Percentiles rank a stretch among this genome's conserved stretches.
Conservation (phyloP, 1,139 yeast species). For the Suhomyces bokatorum region DNA sequence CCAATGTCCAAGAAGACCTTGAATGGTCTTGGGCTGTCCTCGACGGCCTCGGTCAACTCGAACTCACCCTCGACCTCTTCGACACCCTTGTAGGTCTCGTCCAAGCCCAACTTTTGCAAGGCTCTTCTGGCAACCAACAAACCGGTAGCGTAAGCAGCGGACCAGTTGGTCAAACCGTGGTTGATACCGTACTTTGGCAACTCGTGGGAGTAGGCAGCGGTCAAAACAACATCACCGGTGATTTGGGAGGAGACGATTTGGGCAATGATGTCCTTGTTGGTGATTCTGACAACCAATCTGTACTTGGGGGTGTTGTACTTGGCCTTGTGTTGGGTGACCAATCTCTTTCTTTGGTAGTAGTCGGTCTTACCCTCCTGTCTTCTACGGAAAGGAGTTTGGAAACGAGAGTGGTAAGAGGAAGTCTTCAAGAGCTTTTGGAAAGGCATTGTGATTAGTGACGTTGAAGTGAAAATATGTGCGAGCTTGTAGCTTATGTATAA, state of each 20-base stretch:
- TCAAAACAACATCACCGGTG: conserved; percentile 93
- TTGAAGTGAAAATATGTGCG: neutral
- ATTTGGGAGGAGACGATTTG: conserved; percentile 96
- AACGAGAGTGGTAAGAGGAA: conserved; percentile 98
- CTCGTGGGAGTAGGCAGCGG: conserved; percentile 99
- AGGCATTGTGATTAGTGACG: conserved; percentile 53
- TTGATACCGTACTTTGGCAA: conserved; percentile 96
- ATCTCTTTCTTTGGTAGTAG: conserved; percentile 99
- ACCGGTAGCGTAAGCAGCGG: conserved; percentile 99
- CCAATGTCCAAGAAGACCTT: conserved; percentile 99
- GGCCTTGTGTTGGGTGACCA: conserved; percentile 99
- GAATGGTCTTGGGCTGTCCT: conserved; percentile 99
- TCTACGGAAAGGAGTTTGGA: conserved; percentile 99
- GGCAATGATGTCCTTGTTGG: conserved; percentile 99
- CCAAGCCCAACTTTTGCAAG: conserved; percentile 95
- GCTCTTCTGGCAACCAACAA: conserved; percentile 99
- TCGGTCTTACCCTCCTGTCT: conserved; percentile 99
- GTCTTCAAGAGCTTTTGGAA: conserved; percentile 73
- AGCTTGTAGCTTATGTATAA: conserved; percentile 4
- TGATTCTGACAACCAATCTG: conserved; percentile 99
- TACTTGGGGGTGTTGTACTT: conserved; percentile 99
- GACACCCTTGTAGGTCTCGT: conserved; percentile 97
- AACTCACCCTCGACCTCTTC: conserved; percentile 99
- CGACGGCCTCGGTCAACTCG: conserved; percentile 97
- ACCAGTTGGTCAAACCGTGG: conserved; percentile 99